Evolutionary conservation across 192 early-diverging fungal genomes (phyloP).

Genomic region (Mortierella antarctica): DNA sequence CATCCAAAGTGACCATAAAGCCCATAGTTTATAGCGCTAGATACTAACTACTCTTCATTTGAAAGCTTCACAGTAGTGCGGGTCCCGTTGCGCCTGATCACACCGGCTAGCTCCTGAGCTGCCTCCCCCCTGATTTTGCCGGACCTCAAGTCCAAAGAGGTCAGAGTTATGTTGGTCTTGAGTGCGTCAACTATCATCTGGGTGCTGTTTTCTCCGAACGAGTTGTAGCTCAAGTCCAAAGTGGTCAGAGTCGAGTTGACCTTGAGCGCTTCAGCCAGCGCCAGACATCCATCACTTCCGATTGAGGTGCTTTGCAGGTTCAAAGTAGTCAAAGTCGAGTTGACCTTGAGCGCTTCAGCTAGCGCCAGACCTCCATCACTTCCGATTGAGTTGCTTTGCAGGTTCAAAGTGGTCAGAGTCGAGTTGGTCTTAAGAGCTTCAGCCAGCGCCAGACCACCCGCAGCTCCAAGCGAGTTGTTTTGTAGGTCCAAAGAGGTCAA

Average conservation of each 20-base stretch:
- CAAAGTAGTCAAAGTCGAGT: constrained; percentile 5
- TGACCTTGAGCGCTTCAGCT: constrained; percentile 7
- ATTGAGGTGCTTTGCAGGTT: neutral
- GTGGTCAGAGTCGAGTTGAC: neutral
- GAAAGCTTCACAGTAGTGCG: neutral
- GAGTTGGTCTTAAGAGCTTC: no score
- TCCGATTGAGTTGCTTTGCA: neutral
- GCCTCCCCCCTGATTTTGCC: neutral
- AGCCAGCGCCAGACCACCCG: neutral
- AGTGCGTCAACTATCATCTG: neutral
- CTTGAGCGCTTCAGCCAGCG: constrained; percentile 8
- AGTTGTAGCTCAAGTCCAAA: constrained; percentile 1
- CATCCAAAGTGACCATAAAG: no score
- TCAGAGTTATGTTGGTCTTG: constrained; percentile 4
- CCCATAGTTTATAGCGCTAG: no score
- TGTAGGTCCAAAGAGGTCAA: neutral
- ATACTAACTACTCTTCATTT: no score
- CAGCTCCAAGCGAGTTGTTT: no score
- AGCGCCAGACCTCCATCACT: neutral
- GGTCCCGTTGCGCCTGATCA: neutral
- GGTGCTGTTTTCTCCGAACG: neutral
- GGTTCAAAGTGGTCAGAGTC: no score
- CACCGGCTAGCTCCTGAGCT: neutral
- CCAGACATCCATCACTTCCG: no score
- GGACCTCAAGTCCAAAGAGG: neutral